Conservation (phyloP, 2,329 filamentous ascomycete species). For the Aureobasidium subglaciale region DNA sequence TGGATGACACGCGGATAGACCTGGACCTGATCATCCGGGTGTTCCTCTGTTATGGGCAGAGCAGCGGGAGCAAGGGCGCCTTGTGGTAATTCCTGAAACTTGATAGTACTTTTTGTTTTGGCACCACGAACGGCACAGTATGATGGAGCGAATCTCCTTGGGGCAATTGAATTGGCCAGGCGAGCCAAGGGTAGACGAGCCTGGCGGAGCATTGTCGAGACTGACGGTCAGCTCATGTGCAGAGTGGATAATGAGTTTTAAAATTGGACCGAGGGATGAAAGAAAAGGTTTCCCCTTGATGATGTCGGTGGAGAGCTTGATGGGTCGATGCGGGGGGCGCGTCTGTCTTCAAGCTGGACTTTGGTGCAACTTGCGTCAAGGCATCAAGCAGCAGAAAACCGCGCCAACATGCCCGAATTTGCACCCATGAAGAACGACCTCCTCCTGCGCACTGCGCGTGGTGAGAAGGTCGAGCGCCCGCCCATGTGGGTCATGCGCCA, state of each 20-base stretch:
- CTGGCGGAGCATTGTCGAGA: neutral
- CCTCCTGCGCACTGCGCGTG: slow-evolving; percentile 80
- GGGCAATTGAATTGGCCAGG: neutral
- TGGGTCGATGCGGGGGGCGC: neutral
- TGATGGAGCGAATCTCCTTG: neutral
- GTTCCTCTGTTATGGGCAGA: slow-evolving; percentile 27
- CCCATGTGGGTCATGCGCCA: slow-evolving; percentile 99
- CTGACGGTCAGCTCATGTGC: neutral
- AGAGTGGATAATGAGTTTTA: no score
- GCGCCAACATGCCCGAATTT: slow-evolving; percentile 46
- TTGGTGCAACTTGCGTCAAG: neutral
- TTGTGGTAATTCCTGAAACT: slow-evolving; percentile 47
- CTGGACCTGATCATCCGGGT: slow-evolving; percentile 39
- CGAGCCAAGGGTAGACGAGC: neutral
- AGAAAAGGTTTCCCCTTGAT: neutral
- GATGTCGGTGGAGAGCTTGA: neutral
- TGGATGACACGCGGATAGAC: slow-evolving; percentile 82
- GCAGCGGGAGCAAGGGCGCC: slow-evolving; percentile 43
- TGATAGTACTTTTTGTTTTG: slow-evolving; percentile 34
- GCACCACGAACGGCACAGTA: slow-evolving; percentile 26
- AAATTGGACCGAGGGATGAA: neutral
- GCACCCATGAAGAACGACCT: slow-evolving; percentile 87
- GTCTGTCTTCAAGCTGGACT: neutral
- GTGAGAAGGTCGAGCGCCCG: slow-evolving; percentile 86
- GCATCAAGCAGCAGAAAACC: neutral